A percentile compares a stretch with the other conserved stretches of the same genome.
phyloP scores from a whole-genome alignment of 192 early-diverging fungal species.

The Dimargaris verticillata region DNA sequence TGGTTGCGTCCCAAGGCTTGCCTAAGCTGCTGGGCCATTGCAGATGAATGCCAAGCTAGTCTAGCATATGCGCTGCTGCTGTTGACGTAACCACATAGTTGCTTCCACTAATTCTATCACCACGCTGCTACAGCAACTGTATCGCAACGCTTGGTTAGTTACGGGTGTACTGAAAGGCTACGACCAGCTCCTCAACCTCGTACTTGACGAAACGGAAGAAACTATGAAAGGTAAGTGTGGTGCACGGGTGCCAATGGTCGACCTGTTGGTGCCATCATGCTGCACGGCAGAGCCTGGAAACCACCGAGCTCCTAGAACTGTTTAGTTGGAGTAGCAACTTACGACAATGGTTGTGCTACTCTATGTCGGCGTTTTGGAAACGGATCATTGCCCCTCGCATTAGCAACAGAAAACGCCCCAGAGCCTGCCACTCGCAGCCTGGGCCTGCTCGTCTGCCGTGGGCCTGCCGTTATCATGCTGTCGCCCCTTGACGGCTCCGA shows the following conservation, averaged over 20 bases:
- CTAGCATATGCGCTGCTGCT: neutral
- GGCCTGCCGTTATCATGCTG: conserved; percentile 76
- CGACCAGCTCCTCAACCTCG: conserved; percentile 85
- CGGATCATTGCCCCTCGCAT: neutral
- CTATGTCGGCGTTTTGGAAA: too few relatives aligned
- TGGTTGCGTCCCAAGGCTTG: neutral
- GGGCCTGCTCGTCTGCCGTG: conserved; percentile 78
- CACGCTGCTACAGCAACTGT: neutral
- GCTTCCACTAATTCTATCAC: neutral
- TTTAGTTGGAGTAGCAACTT: too few relatives aligned
- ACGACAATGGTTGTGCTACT: too few relatives aligned
- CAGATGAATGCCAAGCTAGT: neutral
- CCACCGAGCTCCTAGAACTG: too few relatives aligned
- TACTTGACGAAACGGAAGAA: conserved; percentile 85
- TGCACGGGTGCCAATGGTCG: neutral
- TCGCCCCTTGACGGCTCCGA: conserved; percentile 81
- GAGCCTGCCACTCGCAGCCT: conserved; percentile 41
- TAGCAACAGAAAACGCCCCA: conserved; percentile 15
- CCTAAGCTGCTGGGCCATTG: neutral
- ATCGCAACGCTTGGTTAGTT: conserved; percentile 31
- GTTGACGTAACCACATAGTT: too few relatives aligned
- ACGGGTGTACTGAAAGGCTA: conserved; percentile 80
- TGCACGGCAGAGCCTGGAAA: too few relatives aligned
- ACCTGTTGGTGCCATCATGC: too few relatives aligned
- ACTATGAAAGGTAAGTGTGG: conserved; percentile 42